These are phyloP conservation scores for Pleurotus platypus DNA, from an alignment of 768 basidiomycete genomes.

Conservation along the genomic window DNA sequence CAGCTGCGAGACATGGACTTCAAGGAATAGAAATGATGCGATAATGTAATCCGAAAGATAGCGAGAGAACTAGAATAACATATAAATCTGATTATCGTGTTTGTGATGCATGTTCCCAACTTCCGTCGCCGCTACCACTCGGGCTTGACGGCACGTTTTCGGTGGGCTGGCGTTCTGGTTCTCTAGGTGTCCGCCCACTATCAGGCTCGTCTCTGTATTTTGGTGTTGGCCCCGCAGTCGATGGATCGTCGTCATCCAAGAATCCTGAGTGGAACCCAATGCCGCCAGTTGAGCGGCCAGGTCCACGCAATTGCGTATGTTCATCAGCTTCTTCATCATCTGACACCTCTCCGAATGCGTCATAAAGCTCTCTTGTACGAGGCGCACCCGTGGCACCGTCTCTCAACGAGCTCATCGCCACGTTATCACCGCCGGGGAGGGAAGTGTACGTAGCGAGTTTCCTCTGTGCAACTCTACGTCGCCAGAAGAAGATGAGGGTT, in stretches of 20 bases:
- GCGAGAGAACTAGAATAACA: constrained; percentile 1
- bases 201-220: constrained; percentile 58
- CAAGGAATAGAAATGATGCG: background rate
- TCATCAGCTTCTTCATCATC: constrained; percentile 82
- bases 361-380: constrained; percentile 87
- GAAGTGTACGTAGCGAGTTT: constrained; percentile 50
- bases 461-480: constrained; percentile 46
- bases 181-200: constrained; percentile 14
- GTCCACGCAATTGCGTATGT: constrained; percentile 53
- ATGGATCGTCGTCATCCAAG: constrained; percentile 71
- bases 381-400: constrained; percentile 33
- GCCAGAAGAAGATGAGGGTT: constrained; percentile 76
- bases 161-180: constrained; percentile 8
- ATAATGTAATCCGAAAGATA: background rate
- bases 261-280: constrained; percentile 76
- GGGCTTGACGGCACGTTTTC: constrained; percentile 27
- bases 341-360: constrained; percentile 90
- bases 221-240: constrained; percentile 26
- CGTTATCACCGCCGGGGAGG: constrained; percentile 60
- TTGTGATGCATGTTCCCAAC: constrained; percentile 69
- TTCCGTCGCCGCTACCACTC: constrained; percentile 57
- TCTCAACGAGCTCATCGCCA: constrained; percentile 71
- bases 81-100: constrained; percentile 9
- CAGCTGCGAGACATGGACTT: background rate
- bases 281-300: constrained; percentile 15